Base-by-base conservation (phyloP, 2,329 filamentous ascomycete species). In the Colletotrichum spaethianum region DNA sequence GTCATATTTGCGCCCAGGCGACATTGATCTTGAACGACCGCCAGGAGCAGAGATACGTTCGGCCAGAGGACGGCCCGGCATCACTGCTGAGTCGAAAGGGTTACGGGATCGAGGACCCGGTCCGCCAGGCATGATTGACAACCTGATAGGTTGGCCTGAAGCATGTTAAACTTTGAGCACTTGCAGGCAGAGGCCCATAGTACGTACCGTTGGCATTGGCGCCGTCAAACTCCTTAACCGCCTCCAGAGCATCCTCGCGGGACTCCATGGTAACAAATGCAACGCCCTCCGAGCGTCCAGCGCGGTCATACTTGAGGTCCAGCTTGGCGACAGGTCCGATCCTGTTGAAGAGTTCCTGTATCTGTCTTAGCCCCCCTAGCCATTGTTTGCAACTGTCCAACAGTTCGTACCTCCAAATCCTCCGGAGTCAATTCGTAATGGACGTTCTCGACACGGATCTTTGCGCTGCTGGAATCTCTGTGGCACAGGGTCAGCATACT, bases 341-440 rank as follows among this genome's bases (percentile, higher is more conserved):
- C 77, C 91, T 89, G 73, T 84, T 86, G 81, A 98, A 98, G 3
- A 98, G 89, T 75, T 93, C 93, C 94, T 97, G 74, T 18, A 23
- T 5, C 59, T 52, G 11, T 44, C 74, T 83, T 33, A 84, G 81
- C 56, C 33, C 26, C 16, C 7, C 9, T 9, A 3, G 11, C 5
- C n/a, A 16, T 12, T 26, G n/a, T 7, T 33, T 4, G 14, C n/a
- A 20, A 40, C 11, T 59, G 3, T 59, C 28, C 48, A 61, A 9
- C 6, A n/a, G 23, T 20, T 44, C 83, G 68, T 84, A 97, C 94
- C 78, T 93, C 89, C 65, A 98, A 87, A 79, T 98, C 95, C 46
- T 92, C 91, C 81, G 96, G 91, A 16, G 93, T 95, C 74, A 98
- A 88, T 73, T 98, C 95, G 82, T 97, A 98, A 82, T 98, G 95